These are phyloP conservation scores for Paxillus involutus DNA, from an alignment of 768 basidiomycete genomes.

Conservation along the genomic window DNA sequence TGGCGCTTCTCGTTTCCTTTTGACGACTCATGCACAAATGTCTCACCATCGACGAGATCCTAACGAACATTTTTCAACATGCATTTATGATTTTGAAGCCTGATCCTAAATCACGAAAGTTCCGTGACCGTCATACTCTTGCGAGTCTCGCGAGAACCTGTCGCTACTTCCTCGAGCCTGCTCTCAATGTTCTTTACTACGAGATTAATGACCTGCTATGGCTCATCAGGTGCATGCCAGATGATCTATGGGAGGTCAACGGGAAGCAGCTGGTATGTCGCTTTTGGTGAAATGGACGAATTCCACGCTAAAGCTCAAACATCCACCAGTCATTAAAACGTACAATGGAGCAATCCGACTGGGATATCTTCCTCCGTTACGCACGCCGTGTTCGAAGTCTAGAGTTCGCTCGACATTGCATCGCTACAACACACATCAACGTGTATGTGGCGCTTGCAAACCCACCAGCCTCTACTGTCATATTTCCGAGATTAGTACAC, in stretches of 20 bases:
- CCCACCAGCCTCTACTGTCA: conserved; percentile 14
- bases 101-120: conserved; percentile 26
- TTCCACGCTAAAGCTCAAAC: not conserved
- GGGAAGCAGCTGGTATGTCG: conserved; percentile 28
- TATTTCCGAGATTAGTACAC: conserved; percentile 27
- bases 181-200: conserved; percentile 31
- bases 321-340: conserved; percentile 21
- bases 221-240: conserved; percentile 31
- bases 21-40: conserved; percentile 33
- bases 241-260: conserved; percentile 32
- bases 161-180: conserved; percentile 32
- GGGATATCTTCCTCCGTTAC: conserved; percentile 29
- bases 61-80: conserved; percentile 31
- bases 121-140: conserved; percentile 30
- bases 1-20: conserved; percentile 8
- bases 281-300: not conserved
- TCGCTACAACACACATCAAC: conserved; percentile 17
- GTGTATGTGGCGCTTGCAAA: conserved; percentile 19
- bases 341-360: conserved; percentile 22
- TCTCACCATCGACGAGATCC: conserved; percentile 32
- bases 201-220: conserved; percentile 31
- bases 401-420: conserved; percentile 29
- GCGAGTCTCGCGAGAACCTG: conserved; percentile 32
- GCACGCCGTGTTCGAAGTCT: conserved; percentile 30
- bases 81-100: conserved; percentile 27